These are phyloP conservation scores for Filobasidium wieringae DNA, from an alignment of 768 basidiomycete species.

Conservation along the genomic window DNA sequence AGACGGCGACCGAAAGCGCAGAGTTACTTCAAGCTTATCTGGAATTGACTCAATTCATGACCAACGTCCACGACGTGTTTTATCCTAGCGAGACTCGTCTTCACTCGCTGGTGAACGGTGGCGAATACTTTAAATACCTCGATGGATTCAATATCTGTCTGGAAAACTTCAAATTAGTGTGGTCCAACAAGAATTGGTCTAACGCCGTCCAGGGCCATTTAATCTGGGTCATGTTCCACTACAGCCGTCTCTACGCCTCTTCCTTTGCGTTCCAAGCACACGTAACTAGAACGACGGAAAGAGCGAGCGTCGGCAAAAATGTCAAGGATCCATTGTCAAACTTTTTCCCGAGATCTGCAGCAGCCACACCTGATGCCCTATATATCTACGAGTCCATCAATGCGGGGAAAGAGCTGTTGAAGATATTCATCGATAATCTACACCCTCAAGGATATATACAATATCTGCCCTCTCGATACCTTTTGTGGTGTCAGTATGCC, in stretches of 20 bases:
- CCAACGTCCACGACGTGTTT: conserved; percentile 34
- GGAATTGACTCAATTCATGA: conserved; percentile 35
- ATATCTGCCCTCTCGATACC: conserved; percentile 29
- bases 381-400: conserved; percentile 37
- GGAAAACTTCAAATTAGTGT: conserved; percentile 13
- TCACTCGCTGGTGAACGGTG: conserved; percentile 26
- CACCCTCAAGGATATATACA: conserved; percentile 24
- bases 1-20: conserved; percentile 23
- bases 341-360: conserved; percentile 31
- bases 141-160: conserved; percentile 22
- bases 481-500: conserved; percentile 33
- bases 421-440: conserved; percentile 24
- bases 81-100: conserved; percentile 29
- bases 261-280: conserved; percentile 18
- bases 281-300: conserved; percentile 4
- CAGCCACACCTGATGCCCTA: conserved; percentile 13
- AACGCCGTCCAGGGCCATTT: not conserved
- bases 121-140: conserved; percentile 29
- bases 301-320: conserved; percentile 1
- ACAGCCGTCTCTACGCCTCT: conserved; percentile 12
- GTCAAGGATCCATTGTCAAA: not conserved
- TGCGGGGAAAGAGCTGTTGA: conserved; percentile 27
- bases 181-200: conserved; percentile 9
- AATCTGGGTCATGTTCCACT: conserved; percentile 15
- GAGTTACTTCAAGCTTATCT: conserved; percentile 17